phyloP scores from a whole-genome alignment of 2,329 filamentous ascomycete species.

The Xylariales sp. region DNA sequence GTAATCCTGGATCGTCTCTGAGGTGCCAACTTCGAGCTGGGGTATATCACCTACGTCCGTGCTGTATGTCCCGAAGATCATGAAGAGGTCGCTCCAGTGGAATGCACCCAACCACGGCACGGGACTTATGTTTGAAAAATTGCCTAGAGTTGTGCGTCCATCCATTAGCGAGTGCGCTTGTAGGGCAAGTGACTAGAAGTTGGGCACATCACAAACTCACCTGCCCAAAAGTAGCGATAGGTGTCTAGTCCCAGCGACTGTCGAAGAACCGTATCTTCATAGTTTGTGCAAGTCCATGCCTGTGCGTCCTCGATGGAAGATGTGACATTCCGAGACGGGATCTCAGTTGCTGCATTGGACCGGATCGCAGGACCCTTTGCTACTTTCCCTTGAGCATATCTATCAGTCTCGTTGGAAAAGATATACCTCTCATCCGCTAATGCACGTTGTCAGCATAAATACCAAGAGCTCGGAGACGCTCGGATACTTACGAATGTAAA shows the following conservation, averaged over 20 bases:
- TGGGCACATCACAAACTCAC: background rate
- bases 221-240: constrained; percentile 1
- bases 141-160: background rate
- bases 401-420: background rate
- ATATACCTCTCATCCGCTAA: constrained; percentile 4
- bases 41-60: constrained; percentile 3
- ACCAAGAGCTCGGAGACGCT: background rate
- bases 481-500: background rate
- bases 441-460: background rate
- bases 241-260: constrained; percentile 2
- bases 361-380: background rate
- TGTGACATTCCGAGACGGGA: constrained; percentile 1
- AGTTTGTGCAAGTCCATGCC: background rate
- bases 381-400: background rate
- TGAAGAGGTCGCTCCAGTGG: constrained; percentile 1
- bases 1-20: constrained; percentile 18
- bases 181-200: too few relatives aligned
- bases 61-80: constrained; percentile 3
- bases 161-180: too few relatives aligned
- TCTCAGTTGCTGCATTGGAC: background rate
- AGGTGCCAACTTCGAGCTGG: constrained; percentile 14
- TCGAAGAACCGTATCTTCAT: background rate
- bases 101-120: constrained; percentile 6
- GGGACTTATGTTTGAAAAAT: constrained; percentile 5
- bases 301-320: background rate